Evolutionary conservation across 108 stramenopile species (phyloP).

Genomic region (Fragilariopsis cylindrus): DNA sequence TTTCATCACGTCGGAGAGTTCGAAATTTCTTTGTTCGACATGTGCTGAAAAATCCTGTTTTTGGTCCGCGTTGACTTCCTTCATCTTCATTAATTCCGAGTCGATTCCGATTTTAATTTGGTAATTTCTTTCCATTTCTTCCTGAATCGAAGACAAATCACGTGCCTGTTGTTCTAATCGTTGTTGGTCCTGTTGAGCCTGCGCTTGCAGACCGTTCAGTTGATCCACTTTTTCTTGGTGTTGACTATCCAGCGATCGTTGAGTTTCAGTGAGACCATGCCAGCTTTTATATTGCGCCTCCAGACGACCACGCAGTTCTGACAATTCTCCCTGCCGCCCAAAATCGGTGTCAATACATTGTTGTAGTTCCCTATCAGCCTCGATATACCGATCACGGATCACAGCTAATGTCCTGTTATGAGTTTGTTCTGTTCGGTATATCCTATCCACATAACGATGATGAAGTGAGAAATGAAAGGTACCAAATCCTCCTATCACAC

Average conservation of each 20-base stretch:
- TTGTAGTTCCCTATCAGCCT: background rate
- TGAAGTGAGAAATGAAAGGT: slow-evolving; percentile 9
- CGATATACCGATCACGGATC: background rate
- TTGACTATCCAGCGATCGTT: background rate
- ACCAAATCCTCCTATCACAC: slow-evolving; percentile 3
- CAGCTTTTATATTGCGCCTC: slow-evolving; percentile 17
- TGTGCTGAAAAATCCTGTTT: background rate
- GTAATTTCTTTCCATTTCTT: background rate
- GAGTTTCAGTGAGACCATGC: slow-evolving; percentile 1
- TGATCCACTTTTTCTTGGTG: background rate
- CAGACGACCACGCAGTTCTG: slow-evolving; percentile 8
- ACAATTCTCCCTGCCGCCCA: slow-evolving; percentile 7
- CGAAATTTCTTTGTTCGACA: background rate
- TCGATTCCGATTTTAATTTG: too few relatives aligned
- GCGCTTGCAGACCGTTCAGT: background rate
- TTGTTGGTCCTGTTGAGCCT: background rate
- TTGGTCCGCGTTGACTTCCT: background rate
- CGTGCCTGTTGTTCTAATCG: background rate
- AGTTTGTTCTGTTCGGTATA: background rate
- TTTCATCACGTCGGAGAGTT: background rate
- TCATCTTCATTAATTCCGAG: background rate
- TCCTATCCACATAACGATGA: background rate
- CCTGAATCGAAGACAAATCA: background rate
- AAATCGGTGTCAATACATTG: background rate
- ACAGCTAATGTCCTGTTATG: slow-evolving; percentile 1